phyloP scores from a whole-genome alignment of 441 rosid species.

The Adansonia grandidieri region DNA sequence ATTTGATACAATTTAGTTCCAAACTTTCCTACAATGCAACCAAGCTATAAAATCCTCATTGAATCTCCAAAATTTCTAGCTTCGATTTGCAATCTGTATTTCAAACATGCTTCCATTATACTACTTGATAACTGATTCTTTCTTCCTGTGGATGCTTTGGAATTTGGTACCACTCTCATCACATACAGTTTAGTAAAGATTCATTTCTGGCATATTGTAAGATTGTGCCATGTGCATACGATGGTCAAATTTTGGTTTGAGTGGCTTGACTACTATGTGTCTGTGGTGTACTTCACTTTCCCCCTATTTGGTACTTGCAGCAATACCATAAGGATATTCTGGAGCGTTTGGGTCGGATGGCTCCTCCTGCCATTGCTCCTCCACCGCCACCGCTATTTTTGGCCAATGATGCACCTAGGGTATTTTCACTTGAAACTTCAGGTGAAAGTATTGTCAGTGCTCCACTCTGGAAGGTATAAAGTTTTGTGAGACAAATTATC shows the following conservation, averaged over 20 bases:
- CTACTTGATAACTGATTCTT: neutral
- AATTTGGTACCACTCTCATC: neutral
- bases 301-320: slow-evolving; percentile 43
- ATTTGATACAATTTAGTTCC: too few relatives aligned
- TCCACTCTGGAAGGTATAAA: slow-evolving; percentile 39
- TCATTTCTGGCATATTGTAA: neutral
- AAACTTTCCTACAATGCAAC: neutral
- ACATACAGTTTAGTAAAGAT: neutral
- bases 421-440: slow-evolving; percentile 39
- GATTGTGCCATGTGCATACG: neutral
- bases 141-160: neutral
- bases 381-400: slow-evolving; percentile 49
- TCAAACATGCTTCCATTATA: neutral
- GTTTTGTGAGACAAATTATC: slow-evolving; percentile 29
- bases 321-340: slow-evolving; percentile 75
- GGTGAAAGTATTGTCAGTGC: slow-evolving; percentile 33
- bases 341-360: slow-evolving; percentile 48
- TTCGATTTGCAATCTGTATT: neutral
- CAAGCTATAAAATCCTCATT: neutral
- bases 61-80: neutral
- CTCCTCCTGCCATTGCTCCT: slow-evolving; percentile 42
- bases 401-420: slow-evolving; percentile 42
- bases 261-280: neutral
- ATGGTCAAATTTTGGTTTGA: neutral
- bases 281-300: neutral